A percentile compares a stretch with the other conserved stretches of the same genome.
These are phyloP conservation scores for Pseudogymnoascus sp. DNA, from an alignment of 2,329 filamentous ascomycete genomes.

Conservation along the genomic window DNA sequence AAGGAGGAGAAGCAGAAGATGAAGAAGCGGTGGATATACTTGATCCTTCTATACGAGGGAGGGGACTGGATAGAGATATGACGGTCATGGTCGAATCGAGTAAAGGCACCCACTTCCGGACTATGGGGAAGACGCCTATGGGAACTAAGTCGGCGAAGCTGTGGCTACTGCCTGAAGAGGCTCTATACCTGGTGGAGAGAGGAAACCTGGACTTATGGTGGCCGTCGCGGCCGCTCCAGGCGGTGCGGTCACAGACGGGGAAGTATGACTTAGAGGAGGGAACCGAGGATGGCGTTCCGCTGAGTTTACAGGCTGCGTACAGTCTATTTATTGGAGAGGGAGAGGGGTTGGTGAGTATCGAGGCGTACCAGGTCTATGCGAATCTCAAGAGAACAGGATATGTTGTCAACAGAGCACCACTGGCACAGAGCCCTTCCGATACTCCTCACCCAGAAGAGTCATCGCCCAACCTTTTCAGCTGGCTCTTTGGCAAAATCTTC, in stretches of 20 bases:
- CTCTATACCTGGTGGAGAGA: conserved; percentile 79
- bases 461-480: conserved; percentile 21
- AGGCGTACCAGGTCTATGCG: conserved; percentile 82
- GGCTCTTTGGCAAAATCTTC: conserved; percentile 26
- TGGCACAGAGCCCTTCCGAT: conserved; percentile 11
- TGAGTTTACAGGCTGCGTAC: conserved; percentile 88
- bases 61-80: conserved; percentile 46
- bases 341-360: conserved; percentile 56
- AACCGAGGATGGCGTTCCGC: conserved; percentile 60
- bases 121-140: conserved; percentile 60
- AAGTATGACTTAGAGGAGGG: conserved; percentile 34
- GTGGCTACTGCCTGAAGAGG: conserved; percentile 88
- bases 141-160: conserved; percentile 53
- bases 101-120: conserved; percentile 64
- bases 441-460: conserved; percentile 11
- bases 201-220: conserved; percentile 83
- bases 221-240: conserved; percentile 50
- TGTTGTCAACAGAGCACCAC: conserved; percentile 62
- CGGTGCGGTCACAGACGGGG: conserved; percentile 27
- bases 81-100: conserved; percentile 63
- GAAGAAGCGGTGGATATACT: conserved; percentile 18
- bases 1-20: conserved; percentile 15
- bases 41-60: conserved; percentile 44
- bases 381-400: conserved; percentile 79
- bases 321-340: conserved; percentile 70